Conservation (phyloP, 169 alveolate species). For the Plasmodium berghei region DNA sequence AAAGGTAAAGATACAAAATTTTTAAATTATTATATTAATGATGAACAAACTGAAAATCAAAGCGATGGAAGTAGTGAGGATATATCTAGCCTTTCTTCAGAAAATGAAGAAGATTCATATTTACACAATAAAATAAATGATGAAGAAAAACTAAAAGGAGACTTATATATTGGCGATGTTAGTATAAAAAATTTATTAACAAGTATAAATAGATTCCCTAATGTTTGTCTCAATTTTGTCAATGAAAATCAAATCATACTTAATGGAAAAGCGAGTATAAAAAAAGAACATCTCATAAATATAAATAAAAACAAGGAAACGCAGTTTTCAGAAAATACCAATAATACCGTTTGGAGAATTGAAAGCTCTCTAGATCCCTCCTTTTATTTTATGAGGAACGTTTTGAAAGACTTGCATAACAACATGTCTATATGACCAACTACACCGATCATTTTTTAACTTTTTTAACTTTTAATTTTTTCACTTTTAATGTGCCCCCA, state of each 20-base stretch:
- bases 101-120: slow-evolving; percentile 4
- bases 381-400: slow-evolving; percentile 48
- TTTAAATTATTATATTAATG: slow-evolving; percentile 13
- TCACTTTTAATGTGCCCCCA: background rate
- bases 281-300: slow-evolving; percentile 11
- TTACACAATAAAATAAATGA: slow-evolving; percentile 1
- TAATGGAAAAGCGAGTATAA: slow-evolving; percentile 44
- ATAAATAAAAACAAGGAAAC: background rate
- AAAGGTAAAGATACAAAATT: slow-evolving; percentile 3
- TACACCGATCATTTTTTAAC: background rate
- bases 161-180: slow-evolving; percentile 66
- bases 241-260: slow-evolving; percentile 49
- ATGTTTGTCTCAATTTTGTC: slow-evolving; percentile 17
- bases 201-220: slow-evolving; percentile 10
- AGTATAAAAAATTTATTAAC: slow-evolving; percentile 24
- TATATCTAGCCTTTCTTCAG: slow-evolving; percentile 2
- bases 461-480: no score
- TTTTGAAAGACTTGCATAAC: slow-evolving; percentile 52
- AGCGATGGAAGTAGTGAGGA: background rate
- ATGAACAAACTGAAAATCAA: background rate
- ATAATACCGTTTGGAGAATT: slow-evolving; percentile 39
- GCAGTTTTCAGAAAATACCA: background rate
- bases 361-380: slow-evolving; percentile 68
- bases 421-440: slow-evolving; percentile 44
- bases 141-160: slow-evolving; percentile 29